Evolutionary conservation across 768 basidiomycete genomes (phyloP).

Genomic region (Calvatia gigantea): DNA sequence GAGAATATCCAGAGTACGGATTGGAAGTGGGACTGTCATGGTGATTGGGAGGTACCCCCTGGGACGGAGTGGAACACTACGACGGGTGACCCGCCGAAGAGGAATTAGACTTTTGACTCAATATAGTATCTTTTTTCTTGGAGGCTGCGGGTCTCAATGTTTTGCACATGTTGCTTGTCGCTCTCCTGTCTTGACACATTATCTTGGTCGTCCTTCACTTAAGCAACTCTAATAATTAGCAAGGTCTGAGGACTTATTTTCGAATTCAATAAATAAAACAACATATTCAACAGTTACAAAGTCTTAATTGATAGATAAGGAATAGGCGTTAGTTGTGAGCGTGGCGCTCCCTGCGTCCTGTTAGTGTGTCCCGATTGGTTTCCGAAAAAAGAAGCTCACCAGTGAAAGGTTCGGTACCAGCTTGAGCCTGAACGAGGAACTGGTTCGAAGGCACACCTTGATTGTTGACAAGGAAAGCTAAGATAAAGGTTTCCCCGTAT

Average conservation of each 20-base stretch:
- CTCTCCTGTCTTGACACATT: background rate
- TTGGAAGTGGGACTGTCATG: constrained; percentile 74
- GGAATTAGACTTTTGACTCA: background rate
- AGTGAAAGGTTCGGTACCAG: constrained; percentile 32
- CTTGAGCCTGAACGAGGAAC: constrained; percentile 32
- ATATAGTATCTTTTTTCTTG: background rate
- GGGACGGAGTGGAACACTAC: constrained; percentile 72
- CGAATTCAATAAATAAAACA: too few species aligned
- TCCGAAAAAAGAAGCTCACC: constrained; percentile 15
- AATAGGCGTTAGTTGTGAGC: constrained; percentile 27
- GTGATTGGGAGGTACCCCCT: constrained; percentile 68
- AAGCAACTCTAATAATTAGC: background rate
- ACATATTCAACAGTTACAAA: background rate
- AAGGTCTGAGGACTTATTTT: too few species aligned
- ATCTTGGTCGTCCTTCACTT: background rate
- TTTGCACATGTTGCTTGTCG: background rate
- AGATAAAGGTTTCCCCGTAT: background rate
- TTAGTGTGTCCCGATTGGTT: background rate
- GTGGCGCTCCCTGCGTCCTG: constrained; percentile 25
- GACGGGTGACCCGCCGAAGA: constrained; percentile 57
- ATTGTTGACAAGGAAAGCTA: constrained; percentile 26
- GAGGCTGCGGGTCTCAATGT: background rate
- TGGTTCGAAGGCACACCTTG: constrained; percentile 29
- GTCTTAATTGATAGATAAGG: constrained; percentile 26
- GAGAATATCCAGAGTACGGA: constrained; percentile 63